phyloP scores from a whole-genome alignment of 345 rosid species.

The Arabis alpina region DNA sequence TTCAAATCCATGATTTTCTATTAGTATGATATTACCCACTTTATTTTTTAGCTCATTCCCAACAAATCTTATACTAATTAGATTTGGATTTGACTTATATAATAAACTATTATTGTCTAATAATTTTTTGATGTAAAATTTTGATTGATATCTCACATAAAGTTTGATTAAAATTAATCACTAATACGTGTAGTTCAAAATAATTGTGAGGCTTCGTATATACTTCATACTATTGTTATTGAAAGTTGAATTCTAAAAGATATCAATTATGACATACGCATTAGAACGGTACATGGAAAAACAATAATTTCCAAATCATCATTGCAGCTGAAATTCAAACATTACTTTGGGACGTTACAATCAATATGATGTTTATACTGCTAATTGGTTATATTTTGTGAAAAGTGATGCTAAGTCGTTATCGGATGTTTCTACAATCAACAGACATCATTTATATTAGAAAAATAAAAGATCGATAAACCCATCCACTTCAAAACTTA shows the following conservation, averaged over 20 bases:
- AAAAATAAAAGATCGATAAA: background rate
- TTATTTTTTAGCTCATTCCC: too few species aligned
- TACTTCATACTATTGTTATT: background rate
- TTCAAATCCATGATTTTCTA: too few species aligned
- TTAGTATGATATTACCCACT: too few species aligned
- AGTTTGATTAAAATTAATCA: background rate
- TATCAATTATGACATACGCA: slow-evolving; percentile 17
- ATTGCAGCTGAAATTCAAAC: slow-evolving; percentile 24
- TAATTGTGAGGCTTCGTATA: background rate
- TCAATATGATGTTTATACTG: slow-evolving; percentile 12
- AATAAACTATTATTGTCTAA: too few species aligned
- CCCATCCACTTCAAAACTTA: slow-evolving; percentile 14
- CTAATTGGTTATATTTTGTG: background rate
- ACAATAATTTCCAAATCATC: background rate
- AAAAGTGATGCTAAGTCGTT: slow-evolving; percentile 30
- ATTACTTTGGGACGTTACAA: slow-evolving; percentile 23
- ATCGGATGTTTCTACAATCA: slow-evolving; percentile 30
- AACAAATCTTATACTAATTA: too few species aligned
- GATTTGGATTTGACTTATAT: too few species aligned
- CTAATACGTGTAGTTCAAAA: background rate
- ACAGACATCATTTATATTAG: slow-evolving; percentile 14
- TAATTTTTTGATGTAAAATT: too few species aligned
- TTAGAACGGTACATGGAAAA: background rate
- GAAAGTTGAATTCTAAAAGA: slow-evolving; percentile 21
- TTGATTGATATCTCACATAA: too few species aligned